phyloP scores from a whole-genome alignment of 1,139 yeast species.

The Tardiomyces depauwii region DNA sequence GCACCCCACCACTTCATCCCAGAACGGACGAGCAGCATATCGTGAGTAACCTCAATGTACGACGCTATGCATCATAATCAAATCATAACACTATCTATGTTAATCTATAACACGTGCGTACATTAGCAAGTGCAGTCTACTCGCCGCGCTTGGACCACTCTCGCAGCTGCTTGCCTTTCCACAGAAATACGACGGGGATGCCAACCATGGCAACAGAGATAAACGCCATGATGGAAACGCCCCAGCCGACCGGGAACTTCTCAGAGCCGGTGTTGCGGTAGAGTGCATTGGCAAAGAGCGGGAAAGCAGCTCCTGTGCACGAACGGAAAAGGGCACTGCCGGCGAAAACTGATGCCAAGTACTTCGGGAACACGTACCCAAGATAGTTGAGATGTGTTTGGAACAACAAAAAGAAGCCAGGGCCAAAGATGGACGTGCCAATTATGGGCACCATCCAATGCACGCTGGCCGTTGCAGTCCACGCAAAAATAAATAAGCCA shows the following conservation, averaged over 20 bases:
- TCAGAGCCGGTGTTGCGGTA: constrained; percentile 61
- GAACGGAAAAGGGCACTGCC: constrained; percentile 81
- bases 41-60: no score
- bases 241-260: constrained; percentile 44
- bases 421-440: constrained; percentile 58
- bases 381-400: constrained; percentile 68
- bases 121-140: background rate
- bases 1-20: no score
- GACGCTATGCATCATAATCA: no score
- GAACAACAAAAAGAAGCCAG: constrained; percentile 65
- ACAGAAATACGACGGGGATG: no score
- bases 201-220: no score
- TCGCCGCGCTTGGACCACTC: no score
- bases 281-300: constrained; percentile 69
- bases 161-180: no score
- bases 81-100: no score
- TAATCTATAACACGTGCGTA: no score
- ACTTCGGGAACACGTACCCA: constrained; percentile 64
- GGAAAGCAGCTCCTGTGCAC: constrained; percentile 64
- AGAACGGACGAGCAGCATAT: no score
- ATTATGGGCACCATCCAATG: constrained; percentile 27
- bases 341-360: constrained; percentile 87
- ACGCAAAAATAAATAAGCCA: constrained; percentile 61
- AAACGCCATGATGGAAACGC: constrained; percentile 15
- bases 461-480: constrained; percentile 36